Evolutionary conservation across 1,284 basidiomycete genomes (phyloP).

Genomic region (Sporisorium sorghi): DNA sequence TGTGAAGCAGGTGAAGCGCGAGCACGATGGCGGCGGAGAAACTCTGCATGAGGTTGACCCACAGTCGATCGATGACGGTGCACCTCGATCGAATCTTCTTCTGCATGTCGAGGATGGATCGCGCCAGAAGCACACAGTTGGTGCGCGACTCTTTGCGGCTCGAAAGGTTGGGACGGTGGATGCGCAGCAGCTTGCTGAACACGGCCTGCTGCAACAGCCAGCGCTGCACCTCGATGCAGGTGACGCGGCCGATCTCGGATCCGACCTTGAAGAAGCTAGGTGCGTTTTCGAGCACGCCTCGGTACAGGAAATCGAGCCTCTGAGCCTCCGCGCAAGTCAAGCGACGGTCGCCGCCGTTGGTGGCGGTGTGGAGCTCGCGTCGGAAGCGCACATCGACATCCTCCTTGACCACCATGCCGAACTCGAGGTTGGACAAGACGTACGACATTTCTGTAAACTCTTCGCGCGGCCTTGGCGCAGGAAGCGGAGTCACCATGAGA

Average conservation of each 20-base stretch:
- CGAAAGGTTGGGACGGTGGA: constrained; percentile 60
- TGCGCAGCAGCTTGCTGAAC: constrained; percentile 62
- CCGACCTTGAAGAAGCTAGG: constrained; percentile 62
- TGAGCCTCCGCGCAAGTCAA: constrained; percentile 47
- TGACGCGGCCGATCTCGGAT: constrained; percentile 50
- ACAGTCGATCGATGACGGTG: constrained; percentile 62
- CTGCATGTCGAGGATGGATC: constrained; percentile 65
- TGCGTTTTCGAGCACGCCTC: constrained; percentile 53
- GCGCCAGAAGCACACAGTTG: constrained; percentile 63
- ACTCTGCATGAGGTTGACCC: constrained; percentile 59
- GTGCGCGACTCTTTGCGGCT: constrained; percentile 53
- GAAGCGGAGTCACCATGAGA: constrained; percentile 50
- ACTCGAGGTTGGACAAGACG: constrained; percentile 53
- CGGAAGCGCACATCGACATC: constrained; percentile 53
- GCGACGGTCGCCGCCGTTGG: constrained; percentile 37
- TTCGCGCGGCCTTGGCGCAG: constrained; percentile 47
- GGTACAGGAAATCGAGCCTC: constrained; percentile 53
- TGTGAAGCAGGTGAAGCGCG: constrained; percentile 64
- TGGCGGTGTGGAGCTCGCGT: constrained; percentile 43
- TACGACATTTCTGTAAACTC: constrained; percentile 65
- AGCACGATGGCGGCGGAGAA: constrained; percentile 64
- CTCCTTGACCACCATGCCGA: constrained; percentile 54
- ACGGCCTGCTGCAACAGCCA: constrained; percentile 66
- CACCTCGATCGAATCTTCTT: constrained; percentile 59
- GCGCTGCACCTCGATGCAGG: constrained; percentile 60